These are phyloP conservation scores for Eragrostis tef DNA, from an alignment of 202 grass and related monocot species.

Conservation along the genomic window DNA sequence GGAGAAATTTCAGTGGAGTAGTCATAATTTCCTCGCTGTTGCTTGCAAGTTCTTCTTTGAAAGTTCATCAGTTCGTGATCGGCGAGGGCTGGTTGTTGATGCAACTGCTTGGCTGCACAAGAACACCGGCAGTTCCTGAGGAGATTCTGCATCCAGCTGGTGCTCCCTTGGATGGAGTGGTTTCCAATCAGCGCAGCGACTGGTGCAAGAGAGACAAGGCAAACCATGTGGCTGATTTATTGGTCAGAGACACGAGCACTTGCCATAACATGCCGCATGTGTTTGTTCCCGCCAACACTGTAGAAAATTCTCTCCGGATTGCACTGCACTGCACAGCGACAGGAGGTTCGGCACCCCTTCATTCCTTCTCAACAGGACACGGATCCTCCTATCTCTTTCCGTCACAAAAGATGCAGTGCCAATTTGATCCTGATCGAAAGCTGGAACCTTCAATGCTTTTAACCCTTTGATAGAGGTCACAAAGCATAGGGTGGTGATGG, in stretches of 20 bases:
- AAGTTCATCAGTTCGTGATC: background rate
- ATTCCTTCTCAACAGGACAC: too few species aligned
- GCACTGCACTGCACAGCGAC: too few species aligned
- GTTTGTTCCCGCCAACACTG: background rate
- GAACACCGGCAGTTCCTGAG: background rate
- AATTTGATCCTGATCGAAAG: too few species aligned
- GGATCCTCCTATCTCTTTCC: too few species aligned
- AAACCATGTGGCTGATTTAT: constrained; percentile 15
- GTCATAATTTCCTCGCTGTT: background rate
- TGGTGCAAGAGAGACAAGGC: background rate
- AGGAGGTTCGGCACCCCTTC: too few species aligned
- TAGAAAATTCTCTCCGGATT: background rate
- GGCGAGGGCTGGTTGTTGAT: background rate
- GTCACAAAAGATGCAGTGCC: too few species aligned
- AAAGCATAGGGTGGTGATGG: too few species aligned
- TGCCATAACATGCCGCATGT: background rate
- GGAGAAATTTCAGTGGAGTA: background rate
- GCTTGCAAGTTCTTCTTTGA: background rate
- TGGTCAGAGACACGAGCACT: constrained; percentile 4
- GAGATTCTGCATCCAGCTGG: background rate
- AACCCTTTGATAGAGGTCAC: too few species aligned
- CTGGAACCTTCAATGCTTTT: too few species aligned
- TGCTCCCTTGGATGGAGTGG: background rate
- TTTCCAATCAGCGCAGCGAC: background rate
- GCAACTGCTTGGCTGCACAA: background rate